Base-by-base conservation (phyloP, 192 early-diverging fungal species). In the Neocallimastix lanati region DNA sequence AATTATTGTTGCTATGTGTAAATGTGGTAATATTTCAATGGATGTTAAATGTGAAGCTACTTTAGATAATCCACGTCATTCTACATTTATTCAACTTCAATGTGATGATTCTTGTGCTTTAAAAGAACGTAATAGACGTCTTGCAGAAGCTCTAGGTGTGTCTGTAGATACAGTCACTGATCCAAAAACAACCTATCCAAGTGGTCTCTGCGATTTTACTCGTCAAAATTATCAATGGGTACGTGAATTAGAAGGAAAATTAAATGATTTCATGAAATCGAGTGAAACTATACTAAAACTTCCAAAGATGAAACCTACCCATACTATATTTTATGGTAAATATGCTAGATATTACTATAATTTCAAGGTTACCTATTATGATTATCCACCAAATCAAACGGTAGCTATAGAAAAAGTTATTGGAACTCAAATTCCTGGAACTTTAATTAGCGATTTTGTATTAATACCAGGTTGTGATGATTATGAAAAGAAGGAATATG, bases 21-120 rank as follows among this genome's bases (percentile, higher is more conserved):
- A 86, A 36, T 98, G 96, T 84, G 96, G 95, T 7, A 85, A 91
- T 35, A 80, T 87, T 40, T 86, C 85, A 0, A 85, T 86, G 30
- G 86, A 91, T 78, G 83, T 90, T 12, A 81, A 86, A 28, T 98
- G 96, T 83, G 90, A 89, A 12, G 90, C 93, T 2, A 87, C 91
- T 0, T 77, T 83, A 0, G 83, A 81, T 29, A 86, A 83, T 12
- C 77, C 84, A 27, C 87, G 86, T 81, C 50, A 67, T 67, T 80
- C 80, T 27, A 84, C 82, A 3, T 86, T 84, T 29, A 76, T 78
- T 9, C 84, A 85, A 30, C 86, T 96, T 28, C 83, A 83, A 11
- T 98, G 96, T 83, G 93, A 96, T 78, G 93, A 93, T 29, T 84
- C 90, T 76, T 98, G 96, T 83, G 88, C 88, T 76, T 85, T 92